Base-by-base conservation (phyloP, 2,329 filamentous ascomycete species). In the Neofusicoccum cordaticola region DNA sequence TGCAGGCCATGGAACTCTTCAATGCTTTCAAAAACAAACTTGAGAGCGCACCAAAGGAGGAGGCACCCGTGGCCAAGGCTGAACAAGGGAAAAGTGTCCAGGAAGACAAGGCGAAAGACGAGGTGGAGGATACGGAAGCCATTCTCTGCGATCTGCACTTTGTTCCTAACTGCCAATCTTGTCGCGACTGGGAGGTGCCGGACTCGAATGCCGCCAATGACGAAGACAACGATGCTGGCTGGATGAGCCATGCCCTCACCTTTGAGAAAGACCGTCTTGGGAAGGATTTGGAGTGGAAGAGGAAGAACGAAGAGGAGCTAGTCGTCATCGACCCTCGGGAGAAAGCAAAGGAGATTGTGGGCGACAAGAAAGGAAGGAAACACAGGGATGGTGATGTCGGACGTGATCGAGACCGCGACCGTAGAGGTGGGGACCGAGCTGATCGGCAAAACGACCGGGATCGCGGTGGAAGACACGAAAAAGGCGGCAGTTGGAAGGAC, bases 161-260 rank as follows among this genome's bases (percentile, higher is more conserved):
- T 77, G 96, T 99, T 68, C 91, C 90, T 56, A 91, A 96, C 71
- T 99, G 95, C 76, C 92, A 97, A 74, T 97, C 92, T 50, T 98
- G 95, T 76, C 88, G 86, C 65, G 86, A 89, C 0, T 97, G 93
- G 92, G 86, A 88, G 61, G 87, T 85, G 41, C 51, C 62, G 2
- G 47, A 57, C 17, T 44, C 53, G 12, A 31, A 15, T 2, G 81
- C 82, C 27, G 57, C 34, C n/a, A 85, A 86, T 66, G 87, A 87
- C 56, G 75, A 78, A 2, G 78, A 79, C 2, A 80, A 82, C 15
- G 81, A 83, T 60, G 83, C 85, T 56, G 88, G 88, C 7, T 98
- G 94, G 93, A 91, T 97, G 87, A 87, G 86, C 3, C 94, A 98
- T 75, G 84, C 87, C 9, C 82, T 99, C 41, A 91, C 86, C 51